A percentile compares a stretch with the other conserved stretches of the same genome.
Conservation (phyloP, 2,329 filamentous ascomycete genomes). For the Calonectria hawksworthii region DNA sequence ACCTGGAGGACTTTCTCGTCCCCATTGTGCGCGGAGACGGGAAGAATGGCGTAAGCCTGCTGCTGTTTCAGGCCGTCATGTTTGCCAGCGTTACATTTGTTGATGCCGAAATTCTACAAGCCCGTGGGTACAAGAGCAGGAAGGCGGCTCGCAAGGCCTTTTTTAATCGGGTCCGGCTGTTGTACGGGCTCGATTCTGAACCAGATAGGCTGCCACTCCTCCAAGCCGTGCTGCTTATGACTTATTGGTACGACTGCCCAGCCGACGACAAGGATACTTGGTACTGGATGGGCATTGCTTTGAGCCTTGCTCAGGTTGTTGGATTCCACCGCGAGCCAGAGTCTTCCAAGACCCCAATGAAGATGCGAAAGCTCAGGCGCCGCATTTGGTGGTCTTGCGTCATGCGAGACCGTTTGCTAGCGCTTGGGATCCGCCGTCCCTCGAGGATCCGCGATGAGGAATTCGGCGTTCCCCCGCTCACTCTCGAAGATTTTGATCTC, state of each 20-base stretch:
- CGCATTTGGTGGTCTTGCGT: slow-evolving; percentile 32
- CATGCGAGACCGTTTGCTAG: slow-evolving; percentile 25
- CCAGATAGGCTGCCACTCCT: slow-evolving; percentile 12
- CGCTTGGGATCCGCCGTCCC: slow-evolving; percentile 22
- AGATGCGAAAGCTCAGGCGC: slow-evolving; percentile 6
- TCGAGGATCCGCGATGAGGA: slow-evolving; percentile 27
- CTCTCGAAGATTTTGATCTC: slow-evolving; percentile 18
- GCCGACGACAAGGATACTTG: slow-evolving; percentile 29
- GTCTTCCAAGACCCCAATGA: not conserved
- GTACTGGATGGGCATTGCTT: slow-evolving; percentile 32
- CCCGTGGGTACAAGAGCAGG: slow-evolving; percentile 7
- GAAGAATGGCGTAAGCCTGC: slow-evolving; percentile 4
- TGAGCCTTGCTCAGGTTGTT: slow-evolving; percentile 15
- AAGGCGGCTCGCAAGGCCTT: slow-evolving; percentile 27
- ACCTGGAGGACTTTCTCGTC: slow-evolving; percentile 15
- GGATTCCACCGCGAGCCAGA: slow-evolving; percentile 26
- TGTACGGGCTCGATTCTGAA: slow-evolving; percentile 24
- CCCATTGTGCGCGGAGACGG: slow-evolving; percentile 12
- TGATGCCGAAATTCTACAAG: not conserved
- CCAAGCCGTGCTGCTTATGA: slow-evolving; percentile 27
- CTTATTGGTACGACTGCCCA: slow-evolving; percentile 27
- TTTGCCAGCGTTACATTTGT: slow-evolving; percentile 30
- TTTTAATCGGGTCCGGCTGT: slow-evolving; percentile 17
- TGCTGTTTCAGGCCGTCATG: slow-evolving; percentile 30
- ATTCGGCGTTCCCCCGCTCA: slow-evolving; percentile 12